These are phyloP conservation scores for Kluyveromyces wickerhamii DNA, from an alignment of 805 yeast genomes.

Conservation along the genomic window DNA sequence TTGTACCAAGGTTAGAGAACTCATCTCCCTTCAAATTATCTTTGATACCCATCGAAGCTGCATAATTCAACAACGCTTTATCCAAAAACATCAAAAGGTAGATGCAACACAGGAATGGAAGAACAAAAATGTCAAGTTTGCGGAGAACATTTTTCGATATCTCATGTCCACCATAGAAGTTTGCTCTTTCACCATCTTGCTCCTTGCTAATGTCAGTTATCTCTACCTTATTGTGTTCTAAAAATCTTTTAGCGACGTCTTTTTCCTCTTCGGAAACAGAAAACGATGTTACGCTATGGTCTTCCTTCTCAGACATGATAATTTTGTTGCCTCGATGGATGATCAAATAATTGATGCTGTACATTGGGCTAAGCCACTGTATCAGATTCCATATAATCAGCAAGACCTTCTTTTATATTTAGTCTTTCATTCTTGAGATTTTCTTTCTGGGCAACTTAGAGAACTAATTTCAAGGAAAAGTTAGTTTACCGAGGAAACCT, in stretches of 20 bases:
- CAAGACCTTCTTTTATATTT: no score
- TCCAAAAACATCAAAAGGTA: slow-evolving; percentile 54
- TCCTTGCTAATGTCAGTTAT: slow-evolving; percentile 11
- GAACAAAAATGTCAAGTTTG: slow-evolving; percentile 41
- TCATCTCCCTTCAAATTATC: slow-evolving; percentile 39
- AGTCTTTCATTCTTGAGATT: no score
- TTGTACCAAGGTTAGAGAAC: slow-evolving; percentile 46
- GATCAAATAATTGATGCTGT: no score
- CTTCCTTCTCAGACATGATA: slow-evolving; percentile 5
- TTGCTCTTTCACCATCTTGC: slow-evolving; percentile 5
- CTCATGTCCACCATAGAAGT: slow-evolving; percentile 21
- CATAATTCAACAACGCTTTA: slow-evolving; percentile 50
- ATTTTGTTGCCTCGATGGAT: no score
- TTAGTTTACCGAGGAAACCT: no score
- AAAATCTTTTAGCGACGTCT: slow-evolving; percentile 21
- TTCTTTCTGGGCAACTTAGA: no score
- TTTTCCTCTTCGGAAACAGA: slow-evolving; percentile 10
- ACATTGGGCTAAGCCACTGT: no score
- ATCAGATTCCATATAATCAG: no score
- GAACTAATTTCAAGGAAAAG: no score
- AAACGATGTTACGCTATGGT: slow-evolving; percentile 7
- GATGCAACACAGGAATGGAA: slow-evolving; percentile 44
- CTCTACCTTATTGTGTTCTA: slow-evolving; percentile 15
- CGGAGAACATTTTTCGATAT: slow-evolving; percentile 18
- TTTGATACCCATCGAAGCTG: slow-evolving; percentile 59